These are phyloP conservation scores for Pseudopyrenochaeta lycopersici DNA, from an alignment of 2,329 filamentous ascomycete genomes.

Conservation along the genomic window DNA sequence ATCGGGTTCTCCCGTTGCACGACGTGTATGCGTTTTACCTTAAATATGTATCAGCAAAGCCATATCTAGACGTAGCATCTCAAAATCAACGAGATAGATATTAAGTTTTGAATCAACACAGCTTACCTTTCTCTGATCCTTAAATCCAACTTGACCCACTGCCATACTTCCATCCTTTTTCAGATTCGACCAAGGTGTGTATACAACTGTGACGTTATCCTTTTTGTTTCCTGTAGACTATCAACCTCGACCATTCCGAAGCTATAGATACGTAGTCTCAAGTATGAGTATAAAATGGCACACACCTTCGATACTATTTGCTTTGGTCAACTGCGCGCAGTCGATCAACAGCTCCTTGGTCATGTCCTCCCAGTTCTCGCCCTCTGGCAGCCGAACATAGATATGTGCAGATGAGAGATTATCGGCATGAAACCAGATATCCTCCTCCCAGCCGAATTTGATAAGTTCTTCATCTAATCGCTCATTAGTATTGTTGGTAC, in stretches of 20 bases:
- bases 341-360: slow-evolving; percentile 78
- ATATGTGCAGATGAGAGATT: slow-evolving; percentile 97
- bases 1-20: slow-evolving; percentile 84
- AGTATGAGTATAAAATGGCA: too few species aligned
- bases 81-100: background rate
- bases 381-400: slow-evolving; percentile 84
- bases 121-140: slow-evolving; percentile 76
- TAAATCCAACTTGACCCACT: slow-evolving; percentile 92
- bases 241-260: background rate
- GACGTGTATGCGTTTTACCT: slow-evolving; percentile 85
- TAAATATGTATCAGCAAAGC: background rate
- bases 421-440: slow-evolving; percentile 99
- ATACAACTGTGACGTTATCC: slow-evolving; percentile 95
- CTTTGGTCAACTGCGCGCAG: slow-evolving; percentile 97
- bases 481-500: too few species aligned
- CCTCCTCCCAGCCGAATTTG: slow-evolving; percentile 91
- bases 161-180: slow-evolving; percentile 97
- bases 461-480: slow-evolving; percentile 93
- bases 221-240: slow-evolving; percentile 84
- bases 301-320: slow-evolving; percentile 92
- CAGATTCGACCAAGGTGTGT: slow-evolving; percentile 97
- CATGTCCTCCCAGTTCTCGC: slow-evolving; percentile 84
- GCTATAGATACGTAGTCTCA: too few species aligned
- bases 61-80: background rate
- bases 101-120: background rate